Conservation (phyloP, 1,284 basidiomycete species). For the Fomes fomentarius region DNA sequence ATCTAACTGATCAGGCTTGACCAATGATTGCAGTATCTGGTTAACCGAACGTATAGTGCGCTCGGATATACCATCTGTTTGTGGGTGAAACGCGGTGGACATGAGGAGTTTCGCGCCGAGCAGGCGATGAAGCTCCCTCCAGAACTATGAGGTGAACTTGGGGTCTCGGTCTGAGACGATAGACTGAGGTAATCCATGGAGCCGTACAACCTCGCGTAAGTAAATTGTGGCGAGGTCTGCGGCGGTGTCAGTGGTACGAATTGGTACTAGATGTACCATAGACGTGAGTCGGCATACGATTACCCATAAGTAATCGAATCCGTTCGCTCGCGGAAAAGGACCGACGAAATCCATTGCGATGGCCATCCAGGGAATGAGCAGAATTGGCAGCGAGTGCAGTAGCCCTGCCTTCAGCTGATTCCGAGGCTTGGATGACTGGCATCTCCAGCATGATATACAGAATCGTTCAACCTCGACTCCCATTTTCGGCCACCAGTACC, state of each 20-base stretch:
- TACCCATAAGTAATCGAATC: no score
- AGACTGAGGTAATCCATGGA: constrained; percentile 32
- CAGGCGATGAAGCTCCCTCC: constrained; percentile 30
- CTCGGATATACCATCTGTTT: constrained; percentile 31
- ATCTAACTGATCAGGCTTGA: no score
- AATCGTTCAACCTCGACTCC: constrained; percentile 22
- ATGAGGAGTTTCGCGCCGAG: constrained; percentile 33
- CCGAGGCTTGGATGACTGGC: constrained; percentile 27
- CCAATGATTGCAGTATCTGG: no score
- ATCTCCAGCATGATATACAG: constrained; percentile 28
- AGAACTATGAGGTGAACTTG: constrained; percentile 33
- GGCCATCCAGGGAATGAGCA: no score
- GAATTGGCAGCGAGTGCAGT: no score
- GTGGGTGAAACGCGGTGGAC: constrained; percentile 34
- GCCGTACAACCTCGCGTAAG: constrained; percentile 26
- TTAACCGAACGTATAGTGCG: constrained; percentile 34
- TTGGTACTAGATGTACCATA: no score
- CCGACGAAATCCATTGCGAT: no score
- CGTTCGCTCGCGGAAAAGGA: no score
- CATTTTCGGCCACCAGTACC: no score
- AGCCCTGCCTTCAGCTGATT: constrained; percentile 20
- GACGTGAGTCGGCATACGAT: no score
- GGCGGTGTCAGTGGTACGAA: constrained; percentile 15
- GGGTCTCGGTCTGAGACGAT: no score
- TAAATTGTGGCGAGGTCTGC: constrained; percentile 25